These are phyloP conservation scores for Ceratocystis colombiana DNA, from an alignment of 2,329 filamentous ascomycete genomes.

Conservation along the genomic window DNA sequence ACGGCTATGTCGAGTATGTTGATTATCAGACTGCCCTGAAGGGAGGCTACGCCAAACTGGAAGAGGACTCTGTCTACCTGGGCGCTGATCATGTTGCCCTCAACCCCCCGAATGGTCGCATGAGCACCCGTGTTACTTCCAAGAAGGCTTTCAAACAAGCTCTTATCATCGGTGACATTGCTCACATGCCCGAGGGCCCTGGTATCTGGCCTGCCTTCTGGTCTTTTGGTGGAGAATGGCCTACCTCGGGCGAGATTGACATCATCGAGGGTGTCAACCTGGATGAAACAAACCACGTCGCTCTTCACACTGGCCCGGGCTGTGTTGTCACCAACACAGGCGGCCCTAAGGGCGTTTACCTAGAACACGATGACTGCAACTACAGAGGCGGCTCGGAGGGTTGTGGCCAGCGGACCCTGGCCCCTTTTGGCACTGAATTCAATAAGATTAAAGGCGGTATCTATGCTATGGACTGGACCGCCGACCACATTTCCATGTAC, in stretches of 20 bases:
- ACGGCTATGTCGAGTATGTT: slow-evolving; percentile 64
- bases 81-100: slow-evolving; percentile 55
- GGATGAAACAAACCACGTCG: slow-evolving; percentile 49
- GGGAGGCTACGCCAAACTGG: slow-evolving; percentile 48
- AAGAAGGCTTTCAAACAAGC: slow-evolving; percentile 56
- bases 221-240: slow-evolving; percentile 61
- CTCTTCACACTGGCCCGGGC: slow-evolving; percentile 55
- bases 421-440: slow-evolving; percentile 58
- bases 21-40: slow-evolving; percentile 46
- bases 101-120: slow-evolving; percentile 50
- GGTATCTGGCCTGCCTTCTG: slow-evolving; percentile 70
- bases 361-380: slow-evolving; percentile 48
- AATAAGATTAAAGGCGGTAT: slow-evolving; percentile 56
- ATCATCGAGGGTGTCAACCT: slow-evolving; percentile 69
- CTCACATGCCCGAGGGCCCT: slow-evolving; percentile 59
- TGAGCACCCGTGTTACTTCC: slow-evolving; percentile 61
- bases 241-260: slow-evolving; percentile 62
- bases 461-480: no score
- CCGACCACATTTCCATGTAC: no score
- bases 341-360: slow-evolving; percentile 37
- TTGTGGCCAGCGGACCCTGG: slow-evolving; percentile 46
- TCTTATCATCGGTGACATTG: slow-evolving; percentile 62
- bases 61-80: slow-evolving; percentile 51
- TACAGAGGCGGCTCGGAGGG: slow-evolving; percentile 44
- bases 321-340: slow-evolving; percentile 50